Base-by-base conservation (phyloP, 305 asterid species). In the Petunia hybrid region DNA sequence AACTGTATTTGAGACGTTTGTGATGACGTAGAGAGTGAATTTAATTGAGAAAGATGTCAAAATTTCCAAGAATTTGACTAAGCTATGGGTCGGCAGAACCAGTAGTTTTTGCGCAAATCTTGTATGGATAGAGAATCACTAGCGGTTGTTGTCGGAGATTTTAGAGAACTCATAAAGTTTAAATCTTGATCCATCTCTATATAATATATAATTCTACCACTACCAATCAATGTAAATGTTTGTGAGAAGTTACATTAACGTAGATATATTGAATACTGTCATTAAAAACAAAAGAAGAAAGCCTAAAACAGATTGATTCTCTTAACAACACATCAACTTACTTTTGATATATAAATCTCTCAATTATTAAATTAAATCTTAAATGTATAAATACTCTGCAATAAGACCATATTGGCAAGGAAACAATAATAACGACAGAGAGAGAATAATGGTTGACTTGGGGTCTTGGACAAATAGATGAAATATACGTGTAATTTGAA, bases 401-500 rank as follows among this genome's bases (percentile, higher is more conserved):
- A 5, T 9, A 10, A 5, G 45, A 48, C 12, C 45, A 71, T 48
- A 8, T 8, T n/a, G n/a, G n/a, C n/a, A n/a, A n/a, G n/a, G n/a
- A n/a, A n/a, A n/a, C n/a, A n/a, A n/a, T n/a, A n/a, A n/a, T n/a
- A n/a, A n/a, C n/a, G 12, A 46, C 60, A 22, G 40, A 8, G n/a
- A 6, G 75, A 6, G 40, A 2, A 2, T 0, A 6, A 45, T 73
- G 78, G 62, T 73, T 73, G 78, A 35, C 78, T 73, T 73, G 62
- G 12, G 3, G 31, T 1, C 45, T 73, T 36, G 46, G 45, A 35
- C 3, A 73, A 48, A 51, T 73, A 13, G 78, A 73, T 73, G 35
- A 73, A 73, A 13, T 73, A 13, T 5, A 45, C 77, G 46, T n/a
- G n/a, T n/a, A n/a, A n/a, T n/a, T 70, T 46, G 8, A 31, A 69